Base-by-base conservation (phyloP, 2,329 filamentous ascomycete genomes). In the Phialocephala subalpina region DNA sequence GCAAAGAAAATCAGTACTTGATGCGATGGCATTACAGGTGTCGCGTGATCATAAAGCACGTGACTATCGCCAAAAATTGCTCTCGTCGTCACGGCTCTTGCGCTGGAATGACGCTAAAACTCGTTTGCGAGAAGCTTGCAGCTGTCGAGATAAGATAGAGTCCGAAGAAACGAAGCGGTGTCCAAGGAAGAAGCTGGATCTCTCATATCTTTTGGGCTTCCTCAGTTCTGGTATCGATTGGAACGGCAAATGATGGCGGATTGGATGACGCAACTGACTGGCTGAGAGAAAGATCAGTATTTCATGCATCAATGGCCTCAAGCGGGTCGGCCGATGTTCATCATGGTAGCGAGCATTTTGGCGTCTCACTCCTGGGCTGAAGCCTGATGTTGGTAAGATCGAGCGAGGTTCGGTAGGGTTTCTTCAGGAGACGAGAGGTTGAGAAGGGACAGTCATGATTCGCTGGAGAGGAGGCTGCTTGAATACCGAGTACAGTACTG, bases 291-390 rank as follows among this genome's bases (percentile, higher is more conserved):
- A 66, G 58, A 49, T 36, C 60, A 62, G 60, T 60, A 60, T 47
- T 58, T 66, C 58, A 68, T 68, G 68, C 66, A 66, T 69, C 59
- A 35, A 36, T 16, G 29, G 45, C 47, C 47, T 45, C 49, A 22
- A 40, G 36, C 38, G 49, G 16, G 16, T 55, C 52, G 47, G 40
- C 33, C 55, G 42, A 53, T 53, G 47, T n/a, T 52, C 22, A 25
- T 29, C 22, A 36, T 29, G 27, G 18, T 53, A 61, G 53, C 53
- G 52, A 52, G 22, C 16, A 52, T 42, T 36, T 47, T 62, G 29
- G 29, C 29, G 29, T 33, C 29, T 33, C 4, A 33, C 29, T 62
- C 45, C 25, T 52, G 57, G 27, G 63, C 64, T 65, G 58, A 60
- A 64, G 36, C 22, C 35, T 64, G 36, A 14, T 16, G 38, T n/a